A percentile compares a stretch with the other conserved stretches of the same genome.
Conservation (phyloP, 1,284 basidiomycete genomes). For the Apiotrichum porosum region DNA sequence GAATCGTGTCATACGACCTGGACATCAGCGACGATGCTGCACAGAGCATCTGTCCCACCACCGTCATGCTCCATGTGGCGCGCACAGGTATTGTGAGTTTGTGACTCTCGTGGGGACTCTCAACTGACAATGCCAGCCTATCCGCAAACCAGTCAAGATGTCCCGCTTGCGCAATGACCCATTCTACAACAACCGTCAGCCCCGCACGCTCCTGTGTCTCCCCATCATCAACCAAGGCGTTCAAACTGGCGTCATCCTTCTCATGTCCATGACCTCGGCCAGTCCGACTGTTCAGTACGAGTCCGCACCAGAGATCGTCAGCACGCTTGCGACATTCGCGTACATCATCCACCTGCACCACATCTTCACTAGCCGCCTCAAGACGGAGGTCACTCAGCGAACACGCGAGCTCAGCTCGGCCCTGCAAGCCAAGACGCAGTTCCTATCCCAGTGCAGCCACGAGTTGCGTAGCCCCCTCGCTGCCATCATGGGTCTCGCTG, state of each 20-base stretch:
- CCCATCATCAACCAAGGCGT: conserved; percentile 34
- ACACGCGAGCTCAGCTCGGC: conserved; percentile 32
- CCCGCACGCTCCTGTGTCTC: conserved; percentile 28
- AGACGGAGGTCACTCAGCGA: conserved; percentile 28
- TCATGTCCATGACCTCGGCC: conserved; percentile 25
- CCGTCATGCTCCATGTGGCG: conserved; percentile 35
- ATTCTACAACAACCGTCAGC: conserved; percentile 28
- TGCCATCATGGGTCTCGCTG: conserved; percentile 44
- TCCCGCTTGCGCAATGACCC: conserved; percentile 25
- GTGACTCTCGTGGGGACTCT: not conserved
- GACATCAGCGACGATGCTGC: conserved; percentile 21
- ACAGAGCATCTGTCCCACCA: conserved; percentile 24
- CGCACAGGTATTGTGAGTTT: conserved; percentile 26
- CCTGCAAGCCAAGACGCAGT: conserved; percentile 34
- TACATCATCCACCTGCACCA: conserved; percentile 31
- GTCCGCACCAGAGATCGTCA: conserved; percentile 22
- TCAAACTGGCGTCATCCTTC: conserved; percentile 30
- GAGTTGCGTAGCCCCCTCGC: conserved; percentile 51
- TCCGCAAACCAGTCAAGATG: conserved; percentile 16
- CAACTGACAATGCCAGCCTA: conserved; percentile 9
- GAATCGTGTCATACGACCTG: conserved; percentile 29
- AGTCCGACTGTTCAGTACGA: conserved; percentile 22
- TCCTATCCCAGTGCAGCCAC: conserved; percentile 46
- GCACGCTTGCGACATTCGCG: conserved; percentile 34
- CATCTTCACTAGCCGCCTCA: conserved; percentile 27